Evolutionary conservation across 2,329 filamentous ascomycete genomes (phyloP), one percentile per base, ranked within the genome.

Genomic region (Xylaria sp.): DNA sequence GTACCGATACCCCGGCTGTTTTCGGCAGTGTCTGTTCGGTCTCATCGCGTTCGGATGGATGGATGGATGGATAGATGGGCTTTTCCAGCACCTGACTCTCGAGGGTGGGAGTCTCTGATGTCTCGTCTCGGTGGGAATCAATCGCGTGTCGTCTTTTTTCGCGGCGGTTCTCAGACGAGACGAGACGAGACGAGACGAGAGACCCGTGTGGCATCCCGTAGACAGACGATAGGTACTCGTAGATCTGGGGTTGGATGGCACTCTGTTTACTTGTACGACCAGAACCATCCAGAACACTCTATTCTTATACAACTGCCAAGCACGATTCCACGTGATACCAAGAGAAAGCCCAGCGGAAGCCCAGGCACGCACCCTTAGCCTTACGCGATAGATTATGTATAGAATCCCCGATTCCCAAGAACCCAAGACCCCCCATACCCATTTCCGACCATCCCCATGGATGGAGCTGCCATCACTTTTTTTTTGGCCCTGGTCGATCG

Each of bases 1-100:
- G 78, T 77, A 0, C 73, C 73, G 42, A 80, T 8, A 16, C 75
- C 72, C 48, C 23, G 18, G 11, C 13, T 16, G 11, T 73, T 72
- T 8, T 30, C 23, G 49, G 49, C 49, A 16, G 3, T 8, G 1
- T 80, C 3, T 80, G 42, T 72, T 30, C 79, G 51, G 80, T 80
- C 0, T 78, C 77, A 35, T 80, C 23, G 23, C 23, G 23, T 30
- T 30, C 23, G 4, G 23, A 30, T 30, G 23, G 23, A 30, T 30
- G 23, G 23, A 30, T 30, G 23, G 23, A 30, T 30, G 23, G 23
- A 30, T 30, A 30, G 10, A 51, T 51, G 49, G 49, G 30, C 8
- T 13, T 50, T n/a, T 13, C 48, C 48, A 9, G 18, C 13, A 18
- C 16, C 16, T 50, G 19, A 11, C 19, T 6, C 23, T 51, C 10